Base-by-base conservation (phyloP, 768 basidiomycete species). In the Leccinellum rugosiceps region DNA sequence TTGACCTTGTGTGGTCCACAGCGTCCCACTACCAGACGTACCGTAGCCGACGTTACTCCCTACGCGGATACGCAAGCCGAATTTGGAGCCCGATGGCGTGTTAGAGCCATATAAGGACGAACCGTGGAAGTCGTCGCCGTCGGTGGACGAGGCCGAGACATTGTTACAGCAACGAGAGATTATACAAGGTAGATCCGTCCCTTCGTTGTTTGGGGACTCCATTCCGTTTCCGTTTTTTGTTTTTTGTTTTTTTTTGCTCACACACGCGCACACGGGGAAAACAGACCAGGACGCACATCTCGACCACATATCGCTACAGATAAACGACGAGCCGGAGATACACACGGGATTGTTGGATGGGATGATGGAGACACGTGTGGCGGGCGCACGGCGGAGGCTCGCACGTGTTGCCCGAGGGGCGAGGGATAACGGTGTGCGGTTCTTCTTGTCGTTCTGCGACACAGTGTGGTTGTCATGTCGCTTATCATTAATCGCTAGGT, bases 261-360 rank as follows among this genome's bases (percentile, higher is more conserved):
- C n/a, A n/a, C n/a, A n/a, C n/a, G n/a, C n/a, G n/a, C 49, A 17
- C 62, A 50, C 41, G 48, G 17, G 17, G 19, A 15, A 34, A 34
- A 8, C 57, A 94, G 92, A 92, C 60, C 96, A 98, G 80, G 96
- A 98, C 74, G 78, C 81, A 4, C 89, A 88, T 1, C 84, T 98
- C 6, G 88, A 92, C 55, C 85, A 93, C 64, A 79, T 98, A 15
- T 94, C 94, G 0, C 68, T 96, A 14, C 90, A 95, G 73, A 97
- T 98, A 38, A 92, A 92, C 50, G 87, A 89, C 60, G 96, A 98
- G 74, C 76, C 98, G n/a, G 94, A 94, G 56, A 82, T 88, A 2
- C 96, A 98, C 63, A 83, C 85, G 32, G 90, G 90, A 1, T 72
- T 98, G 53, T 73, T 98, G n/a, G 86, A 89, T 63, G 86, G 88